Evolutionary conservation across 2,329 filamentous ascomycete species (phyloP).

Genomic region (Paracorniculantispora psalliotae): DNA sequence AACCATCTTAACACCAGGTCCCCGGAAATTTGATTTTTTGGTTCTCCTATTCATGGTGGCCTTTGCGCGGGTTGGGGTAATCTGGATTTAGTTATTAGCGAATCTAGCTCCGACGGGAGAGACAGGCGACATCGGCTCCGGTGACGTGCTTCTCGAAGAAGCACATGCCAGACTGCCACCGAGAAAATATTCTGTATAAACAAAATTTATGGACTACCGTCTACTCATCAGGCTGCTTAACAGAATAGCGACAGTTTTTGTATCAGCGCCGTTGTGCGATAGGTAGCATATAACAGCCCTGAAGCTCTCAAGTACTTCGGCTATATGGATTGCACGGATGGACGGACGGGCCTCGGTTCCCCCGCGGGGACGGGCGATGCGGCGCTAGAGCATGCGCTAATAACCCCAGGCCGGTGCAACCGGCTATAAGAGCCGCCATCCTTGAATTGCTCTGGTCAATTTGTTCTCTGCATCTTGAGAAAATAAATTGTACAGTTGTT

Average conservation of each 20-base stretch:
- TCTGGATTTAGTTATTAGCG: not conserved
- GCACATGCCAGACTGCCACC: not conserved
- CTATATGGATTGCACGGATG: slow-evolving; percentile 4
- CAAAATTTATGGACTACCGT: not conserved
- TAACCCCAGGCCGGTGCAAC: slow-evolving; percentile 2
- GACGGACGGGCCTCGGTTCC: slow-evolving; percentile 11
- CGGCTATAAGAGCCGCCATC: not conserved
- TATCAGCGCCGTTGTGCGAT: too few species aligned
- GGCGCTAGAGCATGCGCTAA: slow-evolving; percentile 5
- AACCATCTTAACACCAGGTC: too few species aligned
- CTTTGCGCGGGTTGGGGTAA: not conserved
- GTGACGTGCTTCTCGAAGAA: not conserved
- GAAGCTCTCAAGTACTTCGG: too few species aligned
- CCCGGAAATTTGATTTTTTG: not conserved
- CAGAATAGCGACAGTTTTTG: not conserved
- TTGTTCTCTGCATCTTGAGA: not conserved
- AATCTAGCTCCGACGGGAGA: not conserved
- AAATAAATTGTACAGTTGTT: not conserved
- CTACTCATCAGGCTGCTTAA: not conserved
- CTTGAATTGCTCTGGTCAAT: not conserved
- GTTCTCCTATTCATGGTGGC: not conserved
- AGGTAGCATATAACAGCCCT: too few species aligned
- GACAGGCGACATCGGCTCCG: not conserved
- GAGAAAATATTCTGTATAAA: not conserved
- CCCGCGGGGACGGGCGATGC: not conserved